phyloP scores from a whole-genome alignment of 805 yeast species.

The Lipomyces sp. region DNA sequence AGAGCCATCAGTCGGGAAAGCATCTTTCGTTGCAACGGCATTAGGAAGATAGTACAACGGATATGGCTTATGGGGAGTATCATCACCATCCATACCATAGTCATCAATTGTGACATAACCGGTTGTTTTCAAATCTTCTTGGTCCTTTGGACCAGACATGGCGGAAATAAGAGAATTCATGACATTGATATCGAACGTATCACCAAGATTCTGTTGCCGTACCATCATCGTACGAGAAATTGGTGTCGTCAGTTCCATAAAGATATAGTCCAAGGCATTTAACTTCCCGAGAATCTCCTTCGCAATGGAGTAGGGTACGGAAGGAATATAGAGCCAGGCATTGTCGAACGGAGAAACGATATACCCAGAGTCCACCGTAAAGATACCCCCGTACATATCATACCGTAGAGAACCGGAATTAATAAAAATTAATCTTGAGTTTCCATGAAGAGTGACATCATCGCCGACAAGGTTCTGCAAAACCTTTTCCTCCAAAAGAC shows the following conservation, averaged over 20 bases:
- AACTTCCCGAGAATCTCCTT: constrained; percentile 56
- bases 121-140: constrained; percentile 48
- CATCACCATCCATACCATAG: constrained; percentile 86
- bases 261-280: constrained; percentile 60
- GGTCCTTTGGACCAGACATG: constrained; percentile 32
- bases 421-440: constrained; percentile 60
- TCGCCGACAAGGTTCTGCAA: constrained; percentile 51
- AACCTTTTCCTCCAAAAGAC: constrained; percentile 61
- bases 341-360: constrained; percentile 86
- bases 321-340: constrained; percentile 69
- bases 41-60: constrained; percentile 71
- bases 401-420: constrained; percentile 90
- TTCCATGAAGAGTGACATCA: constrained; percentile 42
- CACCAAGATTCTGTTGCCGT: constrained; percentile 30
- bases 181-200: constrained; percentile 31
- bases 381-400: constrained; percentile 83
- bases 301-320: constrained; percentile 65
- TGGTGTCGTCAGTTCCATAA: constrained; percentile 37
- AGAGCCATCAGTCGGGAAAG: constrained; percentile 24
- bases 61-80: constrained; percentile 65
- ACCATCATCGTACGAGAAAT: constrained; percentile 36
- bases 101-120: constrained; percentile 90
- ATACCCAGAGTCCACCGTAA: constrained; percentile 76
- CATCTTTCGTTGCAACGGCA: constrained; percentile 62
- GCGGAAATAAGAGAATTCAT: constrained; percentile 31